Conservation (phyloP, 768 basidiomycete species). For the Gyrodon lividus region DNA sequence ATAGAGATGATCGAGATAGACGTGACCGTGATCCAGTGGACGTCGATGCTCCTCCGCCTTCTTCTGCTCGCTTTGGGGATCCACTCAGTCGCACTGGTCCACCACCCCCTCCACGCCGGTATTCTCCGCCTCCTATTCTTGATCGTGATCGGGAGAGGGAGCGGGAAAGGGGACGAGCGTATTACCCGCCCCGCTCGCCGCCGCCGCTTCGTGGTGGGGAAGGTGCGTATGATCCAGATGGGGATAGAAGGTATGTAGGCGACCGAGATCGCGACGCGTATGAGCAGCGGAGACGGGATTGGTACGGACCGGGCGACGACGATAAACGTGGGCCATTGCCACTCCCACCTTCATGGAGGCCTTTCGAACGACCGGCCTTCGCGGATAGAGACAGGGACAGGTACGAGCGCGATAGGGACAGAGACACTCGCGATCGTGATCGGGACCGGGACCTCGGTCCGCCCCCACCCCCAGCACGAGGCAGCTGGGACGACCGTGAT, state of each 20-base stretch:
- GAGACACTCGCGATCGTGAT: constrained; percentile 32
- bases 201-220: constrained; percentile 24
- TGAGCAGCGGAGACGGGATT: constrained; percentile 29
- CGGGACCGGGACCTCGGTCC: constrained; percentile 13
- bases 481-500: constrained; percentile 41
- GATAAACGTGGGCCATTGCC: constrained; percentile 33
- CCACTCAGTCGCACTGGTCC: constrained; percentile 20
- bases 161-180: constrained; percentile 26
- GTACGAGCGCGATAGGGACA: constrained; percentile 37
- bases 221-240: constrained; percentile 32
- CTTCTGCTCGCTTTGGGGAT: constrained; percentile 36
- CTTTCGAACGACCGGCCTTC: constrained; percentile 35
- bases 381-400: constrained; percentile 37
- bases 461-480: constrained; percentile 28
- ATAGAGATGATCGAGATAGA: constrained; percentile 33
- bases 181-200: constrained; percentile 34
- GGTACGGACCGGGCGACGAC: constrained; percentile 38
- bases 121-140: constrained; percentile 31
- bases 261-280: constrained; percentile 34
- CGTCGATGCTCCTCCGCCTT: constrained; percentile 31
- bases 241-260: constrained; percentile 32
- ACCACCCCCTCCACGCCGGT: constrained; percentile 12
- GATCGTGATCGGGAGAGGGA: constrained; percentile 31
- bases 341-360: constrained; percentile 21
- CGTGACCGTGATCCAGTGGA: constrained; percentile 40